phyloP scores from a whole-genome alignment of 1,139 yeast genomes.

The Neolecta irregularis region DNA sequence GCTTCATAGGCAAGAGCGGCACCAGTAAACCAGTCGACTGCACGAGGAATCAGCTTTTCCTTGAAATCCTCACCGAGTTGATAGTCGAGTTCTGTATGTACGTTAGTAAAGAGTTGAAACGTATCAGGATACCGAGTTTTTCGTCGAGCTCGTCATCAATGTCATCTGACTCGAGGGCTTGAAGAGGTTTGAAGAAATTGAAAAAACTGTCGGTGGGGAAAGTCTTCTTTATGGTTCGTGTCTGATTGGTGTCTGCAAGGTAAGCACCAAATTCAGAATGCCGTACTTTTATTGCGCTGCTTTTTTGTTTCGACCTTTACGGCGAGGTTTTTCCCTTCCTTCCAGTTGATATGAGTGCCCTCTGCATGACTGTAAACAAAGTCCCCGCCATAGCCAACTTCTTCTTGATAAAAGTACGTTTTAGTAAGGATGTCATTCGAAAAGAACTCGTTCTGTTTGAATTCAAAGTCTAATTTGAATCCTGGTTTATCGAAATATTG shows the following conservation, averaged over 20 bases:
- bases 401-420: slow-evolving; percentile 87
- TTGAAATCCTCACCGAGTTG: slow-evolving; percentile 93
- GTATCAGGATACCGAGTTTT: too few species aligned
- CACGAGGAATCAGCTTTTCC: slow-evolving; percentile 85
- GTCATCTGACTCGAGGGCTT: slow-evolving; percentile 45
- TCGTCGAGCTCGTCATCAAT: slow-evolving; percentile 32
- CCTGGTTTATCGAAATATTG: slow-evolving; percentile 83
- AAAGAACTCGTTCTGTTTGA: slow-evolving; percentile 61
- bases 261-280: neutral
- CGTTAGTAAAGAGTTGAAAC: too few species aligned
- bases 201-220: slow-evolving; percentile 89
- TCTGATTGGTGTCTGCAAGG: slow-evolving; percentile 60
- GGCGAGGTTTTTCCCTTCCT: slow-evolving; percentile 68
- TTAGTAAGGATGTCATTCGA: slow-evolving; percentile 56
- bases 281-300: slow-evolving; percentile 70
- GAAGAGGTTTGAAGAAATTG: slow-evolving; percentile 90
- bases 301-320: slow-evolving; percentile 82
- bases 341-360: slow-evolving; percentile 80
- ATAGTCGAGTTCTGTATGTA: slow-evolving; percentile 78
- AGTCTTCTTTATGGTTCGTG: slow-evolving; percentile 87
- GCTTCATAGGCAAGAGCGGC: slow-evolving; percentile 56
- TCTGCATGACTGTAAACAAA: slow-evolving; percentile 94
- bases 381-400: slow-evolving; percentile 88
- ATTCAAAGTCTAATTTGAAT: slow-evolving; percentile 70
- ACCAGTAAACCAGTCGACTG: slow-evolving; percentile 96